Evolutionary conservation across 306 rosid genomes (phyloP), one percentile per base, ranked within the genome.

Genomic region (Malus sieversii): DNA sequence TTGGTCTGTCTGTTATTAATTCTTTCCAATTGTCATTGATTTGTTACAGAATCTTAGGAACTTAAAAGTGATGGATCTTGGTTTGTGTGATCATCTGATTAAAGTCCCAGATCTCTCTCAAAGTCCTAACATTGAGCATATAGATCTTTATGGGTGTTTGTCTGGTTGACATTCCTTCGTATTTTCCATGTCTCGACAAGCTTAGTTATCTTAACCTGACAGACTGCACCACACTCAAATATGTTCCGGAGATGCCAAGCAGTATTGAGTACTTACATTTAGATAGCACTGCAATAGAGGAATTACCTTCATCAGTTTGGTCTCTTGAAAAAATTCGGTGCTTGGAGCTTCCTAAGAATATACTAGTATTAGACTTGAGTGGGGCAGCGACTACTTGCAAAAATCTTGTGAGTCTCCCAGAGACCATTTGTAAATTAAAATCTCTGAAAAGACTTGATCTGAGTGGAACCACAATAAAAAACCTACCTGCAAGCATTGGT

Each of bases 31-130:
- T 29, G 0, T 19, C 6, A 20, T 72, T 53, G 5, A 65, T 33
- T 53, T 77, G 19, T 33, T 57, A 19, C 27, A 77, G 75, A 27
- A 30, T 13, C 33, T 69, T n/a, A 33, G 0, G 22, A 45, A 60
- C 0, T 29, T 77, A 3, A 59, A 20, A 32, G 0, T 0, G 11
- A 27, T 77, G 8, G 4, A 29, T 40, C 69, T 77, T 20, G 0
- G 2, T 2, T 3, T 2, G 4, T 68, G 51, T 32, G 4, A 0
- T 1, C 4, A 1, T 9, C 52, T 68, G 32, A 68, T 27, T 15
- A 20, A 58, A 66, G 33, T 77, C 11, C 80, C 80, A 58, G 2
- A 77, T 77, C 69, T 77, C 33, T 68, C 80, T 12, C 4, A 0
- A 20, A 42, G 74, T 53, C 35, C 0, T 2, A 14, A 23, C 2